Conservation (phyloP, 148 eudicot genomes). For the Arctostaphylos glauca region DNA sequence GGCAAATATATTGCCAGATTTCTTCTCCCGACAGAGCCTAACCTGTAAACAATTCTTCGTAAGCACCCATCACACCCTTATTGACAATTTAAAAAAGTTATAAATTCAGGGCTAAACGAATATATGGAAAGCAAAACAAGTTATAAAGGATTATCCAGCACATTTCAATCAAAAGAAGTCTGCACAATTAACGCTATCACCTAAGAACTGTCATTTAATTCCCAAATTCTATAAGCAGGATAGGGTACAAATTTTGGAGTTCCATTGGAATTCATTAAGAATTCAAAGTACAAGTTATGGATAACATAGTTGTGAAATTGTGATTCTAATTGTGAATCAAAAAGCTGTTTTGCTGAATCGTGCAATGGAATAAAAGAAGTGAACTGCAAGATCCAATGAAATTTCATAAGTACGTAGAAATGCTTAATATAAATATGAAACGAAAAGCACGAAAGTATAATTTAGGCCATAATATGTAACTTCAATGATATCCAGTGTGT, state of each 20-base stretch:
- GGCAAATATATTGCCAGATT: slow-evolving; percentile 57
- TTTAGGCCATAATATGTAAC: background rate
- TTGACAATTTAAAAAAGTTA: background rate
- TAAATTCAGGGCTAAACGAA: background rate
- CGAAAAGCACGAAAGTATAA: background rate
- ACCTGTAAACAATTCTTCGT: slow-evolving; percentile 36
- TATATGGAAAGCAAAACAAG: background rate
- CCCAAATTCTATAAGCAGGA: background rate
- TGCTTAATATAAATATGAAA: background rate
- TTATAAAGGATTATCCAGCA: background rate
- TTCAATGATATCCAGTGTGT: background rate
- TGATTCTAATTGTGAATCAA: background rate
- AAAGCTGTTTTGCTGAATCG: background rate
- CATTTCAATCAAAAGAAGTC: background rate
- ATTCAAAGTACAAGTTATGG: background rate
- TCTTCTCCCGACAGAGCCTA: slow-evolving; percentile 62
- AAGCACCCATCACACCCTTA: slow-evolving; percentile 10
- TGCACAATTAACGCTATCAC: background rate
- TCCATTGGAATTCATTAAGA: background rate
- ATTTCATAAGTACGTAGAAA: background rate
- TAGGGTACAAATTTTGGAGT: background rate
- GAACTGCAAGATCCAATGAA: background rate
- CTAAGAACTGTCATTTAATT: background rate
- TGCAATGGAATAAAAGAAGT: background rate
- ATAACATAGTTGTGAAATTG: background rate